Evolutionary conservation across 352 stramenopile species (phyloP), one percentile per base, ranked within the genome.

Genomic region (Pythium dissotocum): DNA sequence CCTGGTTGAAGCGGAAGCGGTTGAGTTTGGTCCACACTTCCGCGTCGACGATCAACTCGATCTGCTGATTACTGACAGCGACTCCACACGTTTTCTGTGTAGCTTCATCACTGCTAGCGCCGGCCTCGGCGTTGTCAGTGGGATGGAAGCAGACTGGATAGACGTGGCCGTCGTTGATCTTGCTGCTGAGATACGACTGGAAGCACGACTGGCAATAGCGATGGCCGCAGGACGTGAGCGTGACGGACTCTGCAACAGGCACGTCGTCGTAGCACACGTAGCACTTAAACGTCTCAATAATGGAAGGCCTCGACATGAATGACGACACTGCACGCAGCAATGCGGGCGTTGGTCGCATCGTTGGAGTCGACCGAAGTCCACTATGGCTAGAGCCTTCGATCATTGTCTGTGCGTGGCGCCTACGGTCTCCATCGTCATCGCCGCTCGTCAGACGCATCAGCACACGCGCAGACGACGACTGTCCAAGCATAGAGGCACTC

Each of bases 221-320:
- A 48, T 93, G 85, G 10, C 76, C 74, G 66, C 85, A 93, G 16
- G 65, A 67, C 5, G 62, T 66, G 1, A 93, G 76, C 36, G 57
- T 42, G 16, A 82, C 75, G 0, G 78, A 71, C 14, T 70, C 69
- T 4, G 68, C 61, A 21, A 87, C 51, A 5, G 74, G 63, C 7
- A 71, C 60, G 53, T 87, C 82, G 52, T 93, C 82, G 32, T 81
- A 88, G 75, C 85, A 93, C 56, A 93, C 90, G 57, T 87, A 83
- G 58, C 85, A 93, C 52, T 83, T 69, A 44, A 88, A 89, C 10
- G 78, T 89, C 64, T 91, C 79, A 38, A 58, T 18, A 32, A 24
- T 24, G 21, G 21, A 24, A 24, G 35, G 21, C 26, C 38, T 30
- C 21, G 21, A 24, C 21, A 24, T 24, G 21, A 24, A 24, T 24